Evolutionary conservation across 2,329 filamentous ascomycete species (phyloP).

Genomic region (Fusarium abutilonis): DNA sequence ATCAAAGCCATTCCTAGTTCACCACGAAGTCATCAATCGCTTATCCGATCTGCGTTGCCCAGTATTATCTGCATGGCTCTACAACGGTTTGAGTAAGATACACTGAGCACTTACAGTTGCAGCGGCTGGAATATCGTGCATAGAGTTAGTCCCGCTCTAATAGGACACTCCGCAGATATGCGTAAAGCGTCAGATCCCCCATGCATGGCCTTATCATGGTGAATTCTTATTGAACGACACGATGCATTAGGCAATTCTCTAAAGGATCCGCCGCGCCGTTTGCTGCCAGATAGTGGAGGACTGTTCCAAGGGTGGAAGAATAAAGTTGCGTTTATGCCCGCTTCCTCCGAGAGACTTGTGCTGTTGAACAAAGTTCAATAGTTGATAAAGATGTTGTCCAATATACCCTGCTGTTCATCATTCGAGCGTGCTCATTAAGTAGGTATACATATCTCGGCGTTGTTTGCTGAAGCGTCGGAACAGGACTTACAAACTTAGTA

Average conservation of each 20-base stretch:
- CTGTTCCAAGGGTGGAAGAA: slow-evolving; percentile 20
- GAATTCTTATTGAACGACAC: slow-evolving; percentile 23
- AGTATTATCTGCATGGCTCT: slow-evolving; percentile 8
- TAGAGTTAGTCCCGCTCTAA: slow-evolving; percentile 34
- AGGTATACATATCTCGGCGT: neutral
- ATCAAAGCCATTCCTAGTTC: neutral
- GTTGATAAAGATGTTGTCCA: neutral
- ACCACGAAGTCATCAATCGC: neutral
- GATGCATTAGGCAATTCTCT: slow-evolving; percentile 26
- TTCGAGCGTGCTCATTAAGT: neutral
- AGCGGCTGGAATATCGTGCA: slow-evolving; percentile 9
- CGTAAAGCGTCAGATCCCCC: slow-evolving; percentile 41
- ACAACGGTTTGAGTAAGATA: slow-evolving; percentile 4
- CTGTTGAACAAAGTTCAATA: slow-evolving; percentile 2
- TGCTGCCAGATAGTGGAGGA: slow-evolving; percentile 26
- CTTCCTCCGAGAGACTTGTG: neutral
- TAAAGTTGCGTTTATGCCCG: slow-evolving; percentile 9
- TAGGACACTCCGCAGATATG: slow-evolving; percentile 38
- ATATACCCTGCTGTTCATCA: neutral
- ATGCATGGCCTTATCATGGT: slow-evolving; percentile 45
- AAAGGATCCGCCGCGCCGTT: slow-evolving; percentile 12
- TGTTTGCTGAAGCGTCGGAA: neutral
- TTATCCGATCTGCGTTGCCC: slow-evolving; percentile 26
- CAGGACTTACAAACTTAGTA: neutral
- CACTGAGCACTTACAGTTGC: slow-evolving; percentile 13